A percentile compares a stretch with the other conserved stretches of the same genome.
These are phyloP conservation scores for Lepidium africanum DNA, from an alignment of 345 rosid species.

Conservation along the genomic window DNA sequence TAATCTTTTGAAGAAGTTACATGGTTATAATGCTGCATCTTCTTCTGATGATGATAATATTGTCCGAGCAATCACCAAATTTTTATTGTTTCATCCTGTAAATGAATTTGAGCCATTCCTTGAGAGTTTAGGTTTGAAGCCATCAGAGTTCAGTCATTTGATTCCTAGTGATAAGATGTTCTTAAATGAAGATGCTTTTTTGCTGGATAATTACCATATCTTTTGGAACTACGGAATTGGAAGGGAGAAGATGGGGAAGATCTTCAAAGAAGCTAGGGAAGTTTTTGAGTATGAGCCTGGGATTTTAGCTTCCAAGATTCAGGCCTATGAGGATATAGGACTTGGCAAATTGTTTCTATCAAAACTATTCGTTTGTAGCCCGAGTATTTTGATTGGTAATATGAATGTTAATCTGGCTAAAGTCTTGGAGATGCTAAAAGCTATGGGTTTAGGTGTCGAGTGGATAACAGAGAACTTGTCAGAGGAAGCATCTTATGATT, in stretches of 20 bases:
- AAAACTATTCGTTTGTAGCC: conserved; percentile 42
- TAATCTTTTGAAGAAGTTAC: conserved; percentile 33
- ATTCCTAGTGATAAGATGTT: conserved; percentile 49
- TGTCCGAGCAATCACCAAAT: conserved; percentile 31
- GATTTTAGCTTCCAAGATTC: conserved; percentile 46
- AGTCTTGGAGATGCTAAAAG: conserved; percentile 40
- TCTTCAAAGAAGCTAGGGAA: conserved; percentile 45
- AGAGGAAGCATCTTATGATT: conserved; percentile 35
- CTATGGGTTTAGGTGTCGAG: conserved; percentile 38
- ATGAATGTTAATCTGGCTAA: conserved; percentile 33
- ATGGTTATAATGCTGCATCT: conserved; percentile 8
- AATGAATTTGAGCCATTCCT: conserved; percentile 84
- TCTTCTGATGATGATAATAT: conserved; percentile 16
- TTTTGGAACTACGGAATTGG: conserved; percentile 53
- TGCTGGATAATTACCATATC: conserved; percentile 55
- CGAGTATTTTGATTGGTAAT: conserved; percentile 45
- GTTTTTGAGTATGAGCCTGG: conserved; percentile 43
- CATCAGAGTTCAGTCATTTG: conserved; percentile 33
- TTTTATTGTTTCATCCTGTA: conserved; percentile 56
- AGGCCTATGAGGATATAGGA: conserved; percentile 52
- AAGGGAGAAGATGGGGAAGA: conserved; percentile 44
- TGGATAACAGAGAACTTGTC: conserved; percentile 41
- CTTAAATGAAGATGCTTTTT: conserved; percentile 51
- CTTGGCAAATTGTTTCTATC: conserved; percentile 33
- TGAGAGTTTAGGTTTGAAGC: conserved; percentile 64